Evolutionary conservation across 306 rosid species (phyloP).

Genomic region (Inga oerstediana): DNA sequence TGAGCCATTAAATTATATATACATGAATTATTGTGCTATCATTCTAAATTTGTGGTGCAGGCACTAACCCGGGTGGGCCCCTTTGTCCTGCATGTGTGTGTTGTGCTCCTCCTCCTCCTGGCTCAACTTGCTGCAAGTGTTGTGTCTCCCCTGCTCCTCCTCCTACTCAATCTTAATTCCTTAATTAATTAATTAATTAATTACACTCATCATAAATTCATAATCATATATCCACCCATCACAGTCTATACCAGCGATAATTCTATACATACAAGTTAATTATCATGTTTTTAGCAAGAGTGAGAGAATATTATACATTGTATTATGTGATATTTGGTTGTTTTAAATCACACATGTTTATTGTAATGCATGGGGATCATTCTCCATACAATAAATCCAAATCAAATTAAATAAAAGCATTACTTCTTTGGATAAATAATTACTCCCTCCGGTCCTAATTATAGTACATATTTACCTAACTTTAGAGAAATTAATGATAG

Average conservation of each 20-base stretch:
- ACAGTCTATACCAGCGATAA: too few relatives aligned
- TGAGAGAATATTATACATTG: too few relatives aligned
- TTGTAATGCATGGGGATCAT: not conserved
- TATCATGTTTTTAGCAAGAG: too few relatives aligned
- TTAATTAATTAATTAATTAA: not conserved
- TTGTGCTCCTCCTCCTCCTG: not conserved
- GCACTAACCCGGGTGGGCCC: not conserved
- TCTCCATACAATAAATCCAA: not conserved
- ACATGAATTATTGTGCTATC: too few relatives aligned
- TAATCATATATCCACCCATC: not conserved
- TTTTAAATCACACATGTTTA: not conserved
- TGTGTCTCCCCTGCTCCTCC: not conserved
- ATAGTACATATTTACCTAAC: too few relatives aligned
- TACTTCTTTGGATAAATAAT: not conserved
- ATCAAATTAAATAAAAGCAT: not conserved
- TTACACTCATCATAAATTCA: not conserved
- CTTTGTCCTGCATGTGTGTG: not conserved
- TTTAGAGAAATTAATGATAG: too few relatives aligned
- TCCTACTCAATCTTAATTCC: not conserved
- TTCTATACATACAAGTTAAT: too few relatives aligned
- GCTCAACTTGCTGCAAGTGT: not conserved
- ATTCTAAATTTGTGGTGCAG: not conserved
- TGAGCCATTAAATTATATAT: too few relatives aligned
- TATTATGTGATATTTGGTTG: too few relatives aligned
- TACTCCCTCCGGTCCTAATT: too few relatives aligned